A percentile compares a stretch with the other conserved stretches of the same genome.
Conservation (phyloP, 176 grass and related monocot genomes). For the Raddia distichophylla region DNA sequence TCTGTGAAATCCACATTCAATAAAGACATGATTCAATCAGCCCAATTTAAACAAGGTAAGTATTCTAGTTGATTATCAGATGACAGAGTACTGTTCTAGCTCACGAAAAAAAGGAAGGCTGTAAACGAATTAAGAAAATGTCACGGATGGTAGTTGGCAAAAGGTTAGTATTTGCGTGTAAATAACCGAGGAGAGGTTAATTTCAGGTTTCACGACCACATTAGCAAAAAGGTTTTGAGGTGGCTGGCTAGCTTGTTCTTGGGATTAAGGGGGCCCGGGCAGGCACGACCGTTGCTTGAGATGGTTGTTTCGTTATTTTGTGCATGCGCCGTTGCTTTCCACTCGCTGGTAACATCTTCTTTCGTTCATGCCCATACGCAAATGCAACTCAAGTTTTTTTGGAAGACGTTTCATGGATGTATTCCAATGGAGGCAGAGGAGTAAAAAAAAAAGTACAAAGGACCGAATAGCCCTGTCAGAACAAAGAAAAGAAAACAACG, state of each 20-base stretch:
- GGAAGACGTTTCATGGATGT: too few relatives aligned
- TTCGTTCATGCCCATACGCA: not conserved
- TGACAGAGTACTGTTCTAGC: not conserved
- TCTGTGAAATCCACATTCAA: too few relatives aligned
- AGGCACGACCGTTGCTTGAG: not conserved
- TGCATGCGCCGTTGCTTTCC: not conserved
- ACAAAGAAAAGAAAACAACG: too few relatives aligned
- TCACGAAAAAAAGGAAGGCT: not conserved
- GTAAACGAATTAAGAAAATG: not conserved
- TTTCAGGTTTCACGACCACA: too few relatives aligned
- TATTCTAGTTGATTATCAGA: not conserved
- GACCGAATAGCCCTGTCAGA: too few relatives aligned
- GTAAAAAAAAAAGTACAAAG: too few relatives aligned
- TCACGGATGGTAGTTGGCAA: not conserved
- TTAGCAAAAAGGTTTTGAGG: not conserved
- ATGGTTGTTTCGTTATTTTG: too few relatives aligned
- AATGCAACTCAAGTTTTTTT: not conserved
- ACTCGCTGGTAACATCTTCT: not conserved
- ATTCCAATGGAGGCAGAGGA: too few relatives aligned
- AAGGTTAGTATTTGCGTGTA: constrained; percentile 5
- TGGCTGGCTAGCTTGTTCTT: not conserved
- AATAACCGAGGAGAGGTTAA: not conserved
- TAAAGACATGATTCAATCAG: too few relatives aligned
- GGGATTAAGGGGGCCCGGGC: not conserved
- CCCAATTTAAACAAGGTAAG: too few relatives aligned